Percentiles rank a stretch among this genome's conserved stretches.
Conservation (phyloP, 495 filamentous ascomycete genomes). For the Aspergillus sclerotioniger region DNA sequence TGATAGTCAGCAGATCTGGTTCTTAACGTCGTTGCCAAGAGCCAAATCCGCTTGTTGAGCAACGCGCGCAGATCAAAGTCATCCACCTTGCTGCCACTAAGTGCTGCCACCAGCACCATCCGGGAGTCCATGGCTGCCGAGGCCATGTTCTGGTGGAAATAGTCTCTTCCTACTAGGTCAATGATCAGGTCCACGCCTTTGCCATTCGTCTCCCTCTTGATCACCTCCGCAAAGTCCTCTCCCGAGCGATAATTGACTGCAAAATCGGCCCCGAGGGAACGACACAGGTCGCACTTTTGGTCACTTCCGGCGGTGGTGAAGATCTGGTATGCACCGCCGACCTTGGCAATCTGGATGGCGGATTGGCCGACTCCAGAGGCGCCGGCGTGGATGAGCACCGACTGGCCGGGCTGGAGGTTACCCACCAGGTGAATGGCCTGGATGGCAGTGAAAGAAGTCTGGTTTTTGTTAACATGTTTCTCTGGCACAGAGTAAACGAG, state of each 20-base stretch:
- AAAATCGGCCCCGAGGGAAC: background rate
- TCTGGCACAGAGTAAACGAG: background rate
- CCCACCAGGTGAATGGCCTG: background rate
- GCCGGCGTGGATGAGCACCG: background rate
- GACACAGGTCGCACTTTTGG: background rate
- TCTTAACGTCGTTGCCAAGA: background rate
- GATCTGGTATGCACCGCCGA: background rate
- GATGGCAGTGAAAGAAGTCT: background rate
- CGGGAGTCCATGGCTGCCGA: background rate
- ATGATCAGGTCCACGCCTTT: background rate
- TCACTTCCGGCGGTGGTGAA: background rate
- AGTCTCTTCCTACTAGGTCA: background rate
- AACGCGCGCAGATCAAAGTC: background rate
- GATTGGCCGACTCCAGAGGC: background rate
- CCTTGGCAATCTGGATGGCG: background rate
- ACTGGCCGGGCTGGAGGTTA: background rate
- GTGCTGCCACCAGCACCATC: background rate
- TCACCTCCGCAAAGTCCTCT: background rate
- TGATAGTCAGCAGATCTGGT: background rate
- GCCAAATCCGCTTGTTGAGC: background rate
- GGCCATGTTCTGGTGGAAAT: background rate
- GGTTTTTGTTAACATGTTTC: background rate
- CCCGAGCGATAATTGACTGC: background rate
- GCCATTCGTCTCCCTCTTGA: background rate
- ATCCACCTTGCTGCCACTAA: background rate